A percentile compares a stretch with the other conserved stretches of the same genome.
These are phyloP conservation scores for Mucor ambiguus DNA, from an alignment of 371 early-diverging fungal species.

Conservation along the genomic window DNA sequence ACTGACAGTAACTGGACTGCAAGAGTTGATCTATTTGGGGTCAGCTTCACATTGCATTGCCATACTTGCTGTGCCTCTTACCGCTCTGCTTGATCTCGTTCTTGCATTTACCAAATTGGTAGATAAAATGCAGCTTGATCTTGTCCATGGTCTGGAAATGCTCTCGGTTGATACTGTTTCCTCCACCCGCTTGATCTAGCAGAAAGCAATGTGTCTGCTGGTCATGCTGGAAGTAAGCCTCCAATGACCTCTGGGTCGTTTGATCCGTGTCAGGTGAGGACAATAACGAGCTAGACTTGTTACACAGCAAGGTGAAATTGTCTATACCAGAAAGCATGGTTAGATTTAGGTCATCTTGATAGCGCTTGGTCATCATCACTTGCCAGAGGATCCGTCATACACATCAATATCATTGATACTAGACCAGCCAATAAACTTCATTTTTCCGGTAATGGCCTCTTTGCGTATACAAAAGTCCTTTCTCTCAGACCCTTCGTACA, in stretches of 20 bases:
- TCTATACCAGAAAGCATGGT: background rate
- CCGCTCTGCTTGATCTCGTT: constrained; percentile 15
- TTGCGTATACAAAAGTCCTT: constrained; percentile 16
- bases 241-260: constrained; percentile 22
- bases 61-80: background rate
- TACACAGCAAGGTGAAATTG: constrained; percentile 18
- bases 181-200: background rate
- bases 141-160: constrained; percentile 17
- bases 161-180: constrained; percentile 16
- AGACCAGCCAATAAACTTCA: constrained; percentile 35
- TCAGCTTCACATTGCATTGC: background rate
- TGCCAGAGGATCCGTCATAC: constrained; percentile 20
- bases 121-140: constrained; percentile 11
- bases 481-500: constrained; percentile 13
- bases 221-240: constrained; percentile 26
- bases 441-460: constrained; percentile 8
- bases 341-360: background rate
- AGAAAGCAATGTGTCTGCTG: constrained; percentile 12
- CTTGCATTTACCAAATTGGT: constrained; percentile 26
- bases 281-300: constrained; percentile 1
- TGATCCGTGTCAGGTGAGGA: constrained; percentile 22
- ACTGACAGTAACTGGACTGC: constrained; percentile 17
- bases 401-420: constrained; percentile 26
- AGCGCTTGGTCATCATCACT: background rate
- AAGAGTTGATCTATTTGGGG: constrained; percentile 9